phyloP scores from a whole-genome alignment of 2,329 filamentous ascomycete genomes.

The Epichloe typhina region DNA sequence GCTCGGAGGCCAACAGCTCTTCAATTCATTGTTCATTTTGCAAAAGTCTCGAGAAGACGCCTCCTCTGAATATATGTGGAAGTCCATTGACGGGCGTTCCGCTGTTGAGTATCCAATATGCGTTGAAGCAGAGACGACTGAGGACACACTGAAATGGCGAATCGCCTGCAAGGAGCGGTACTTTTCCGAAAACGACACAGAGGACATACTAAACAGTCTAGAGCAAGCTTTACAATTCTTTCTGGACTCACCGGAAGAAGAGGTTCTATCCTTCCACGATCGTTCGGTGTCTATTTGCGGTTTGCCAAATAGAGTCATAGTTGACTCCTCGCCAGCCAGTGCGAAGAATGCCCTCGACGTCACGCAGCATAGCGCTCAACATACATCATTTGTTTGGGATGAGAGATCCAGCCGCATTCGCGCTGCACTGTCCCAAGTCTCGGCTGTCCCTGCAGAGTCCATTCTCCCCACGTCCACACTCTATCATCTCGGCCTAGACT shows the following conservation, averaged over 20 bases:
- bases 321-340: not conserved
- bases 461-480: conserved; percentile 53
- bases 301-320: conserved; percentile 23
- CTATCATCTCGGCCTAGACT: conserved; percentile 80
- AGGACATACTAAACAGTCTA: conserved; percentile 42
- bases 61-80: conserved; percentile 31
- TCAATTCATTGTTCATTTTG: conserved; percentile 44
- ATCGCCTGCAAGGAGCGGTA: conserved; percentile 52
- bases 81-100: conserved; percentile 49
- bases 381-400: conserved; percentile 18
- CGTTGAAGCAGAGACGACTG: conserved; percentile 59
- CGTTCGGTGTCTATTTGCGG: conserved; percentile 51
- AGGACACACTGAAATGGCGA: conserved; percentile 50
- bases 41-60: conserved; percentile 24
- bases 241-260: conserved; percentile 30
- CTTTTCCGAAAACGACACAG: conserved; percentile 31
- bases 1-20: conserved; percentile 27
- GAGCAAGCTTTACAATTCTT: conserved; percentile 47
- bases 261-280: conserved; percentile 40
- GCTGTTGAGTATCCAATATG: conserved; percentile 73
- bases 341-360: not conserved
- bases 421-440: conserved; percentile 40
- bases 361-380: not conserved
- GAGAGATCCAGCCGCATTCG: conserved; percentile 26
- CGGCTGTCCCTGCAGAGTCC: conserved; percentile 41